Evolutionary conservation across 805 yeast species (phyloP).

Genomic region (Wickerhamomyces bisporus): DNA sequence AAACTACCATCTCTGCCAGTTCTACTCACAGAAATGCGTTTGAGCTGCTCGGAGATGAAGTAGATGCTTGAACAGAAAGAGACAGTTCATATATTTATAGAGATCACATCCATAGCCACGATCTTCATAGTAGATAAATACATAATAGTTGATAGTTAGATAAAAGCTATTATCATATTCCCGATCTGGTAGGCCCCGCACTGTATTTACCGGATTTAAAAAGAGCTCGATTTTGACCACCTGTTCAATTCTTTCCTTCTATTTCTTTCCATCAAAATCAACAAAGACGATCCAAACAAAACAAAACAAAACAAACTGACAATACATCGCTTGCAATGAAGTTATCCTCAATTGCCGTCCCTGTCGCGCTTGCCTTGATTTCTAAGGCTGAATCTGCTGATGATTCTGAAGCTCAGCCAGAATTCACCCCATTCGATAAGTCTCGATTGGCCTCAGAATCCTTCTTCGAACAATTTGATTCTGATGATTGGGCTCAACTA

Average conservation of each 20-base stretch:
- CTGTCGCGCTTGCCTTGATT: slow-evolving; percentile 20
- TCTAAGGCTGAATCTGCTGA: slow-evolving; percentile 12
- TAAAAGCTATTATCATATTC: too few relatives aligned
- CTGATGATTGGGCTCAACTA: slow-evolving; percentile 30
- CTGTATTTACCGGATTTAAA: not conserved
- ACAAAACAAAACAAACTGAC: not conserved
- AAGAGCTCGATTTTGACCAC: not conserved
- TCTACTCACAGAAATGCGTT: slow-evolving; percentile 23
- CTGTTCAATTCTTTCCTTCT: too few relatives aligned
- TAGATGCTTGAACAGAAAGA: slow-evolving; percentile 26
- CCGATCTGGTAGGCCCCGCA: too few relatives aligned
- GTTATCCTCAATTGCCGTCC: slow-evolving; percentile 17
- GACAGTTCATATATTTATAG: too few relatives aligned
- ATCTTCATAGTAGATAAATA: too few relatives aligned
- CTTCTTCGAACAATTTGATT: slow-evolving; percentile 62
- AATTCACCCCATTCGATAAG: slow-evolving; percentile 33
- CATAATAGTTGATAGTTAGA: too few relatives aligned
- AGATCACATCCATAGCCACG: not conserved
- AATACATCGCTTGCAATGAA: slow-evolving; percentile 12
- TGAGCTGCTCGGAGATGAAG: slow-evolving; percentile 26
- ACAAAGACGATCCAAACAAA: too few relatives aligned
- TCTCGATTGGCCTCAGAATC: slow-evolving; percentile 35
- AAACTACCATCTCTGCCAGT: not conserved
- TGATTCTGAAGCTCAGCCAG: slow-evolving; percentile 23
- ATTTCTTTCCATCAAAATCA: too few relatives aligned